Evolutionary conservation across 192 early-diverging fungal genomes (phyloP), one percentile per base, ranked within the genome.

Genomic region (Mortierella alpina): DNA sequence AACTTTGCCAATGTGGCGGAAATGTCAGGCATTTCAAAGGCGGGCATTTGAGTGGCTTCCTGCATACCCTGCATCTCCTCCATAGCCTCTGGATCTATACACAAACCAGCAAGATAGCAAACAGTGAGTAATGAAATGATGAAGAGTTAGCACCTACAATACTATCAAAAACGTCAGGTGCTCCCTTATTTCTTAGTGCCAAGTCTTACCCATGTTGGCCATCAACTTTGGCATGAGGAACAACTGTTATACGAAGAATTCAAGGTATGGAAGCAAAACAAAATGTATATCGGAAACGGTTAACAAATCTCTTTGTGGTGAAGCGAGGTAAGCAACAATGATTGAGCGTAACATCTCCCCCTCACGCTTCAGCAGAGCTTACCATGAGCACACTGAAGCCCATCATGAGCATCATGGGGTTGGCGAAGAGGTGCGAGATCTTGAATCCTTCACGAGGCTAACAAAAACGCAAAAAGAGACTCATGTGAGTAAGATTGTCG

Each of bases 331-430:
- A 47, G 59, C 15, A 7, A 44, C 22, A 40, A 14, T 15, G 17
- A 49, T 10, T 2, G 22, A 22, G 22, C 22, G 45, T 63, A 7
- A 18, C 13, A 13, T 63, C 39, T 0, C 7, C 6, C 5, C 45
- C n/a, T 23, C 20, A 44, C 17, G 1, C 59, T 15, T 42, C n/a
- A 42, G 11, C 44, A 22, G 15, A 46, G 18, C 47, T 65, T 74
- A 68, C 75, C 82, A 88, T 84, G 12, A 88, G 2, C 7, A 68
- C 84, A 82, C 87, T 87, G 48, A 87, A 65, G 17, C 87, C 89
- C 81, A 88, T 84, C 86, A 90, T 87, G 54, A 90, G 72, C 71
- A 90, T 82, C 85, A 88, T 87, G 9, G 89, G 89, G 74, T 90
- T 90, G 53, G 84, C 83, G 49, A 90, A 85, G 59, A 90, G 66